Conservation (phyloP, 2,329 filamentous ascomycete genomes). For the Trichoderma sp. region DNA sequence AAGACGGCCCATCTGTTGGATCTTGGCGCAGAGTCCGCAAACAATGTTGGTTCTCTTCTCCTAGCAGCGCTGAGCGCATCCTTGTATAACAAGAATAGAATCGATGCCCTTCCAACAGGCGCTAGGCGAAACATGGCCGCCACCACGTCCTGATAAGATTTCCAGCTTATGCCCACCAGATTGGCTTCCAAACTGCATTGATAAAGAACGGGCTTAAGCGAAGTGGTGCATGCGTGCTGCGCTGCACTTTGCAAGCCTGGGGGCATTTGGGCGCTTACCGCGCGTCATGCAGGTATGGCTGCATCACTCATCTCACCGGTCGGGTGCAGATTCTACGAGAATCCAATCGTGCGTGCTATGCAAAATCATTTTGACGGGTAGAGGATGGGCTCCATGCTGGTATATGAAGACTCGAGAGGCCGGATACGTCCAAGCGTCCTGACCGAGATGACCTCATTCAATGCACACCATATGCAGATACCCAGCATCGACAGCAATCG, state of each 20-base stretch:
- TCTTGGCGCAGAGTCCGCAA: neutral
- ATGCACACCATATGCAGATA: slow-evolving; percentile 14
- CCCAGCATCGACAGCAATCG: slow-evolving; percentile 4
- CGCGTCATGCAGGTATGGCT: slow-evolving; percentile 10
- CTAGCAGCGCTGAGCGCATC: neutral
- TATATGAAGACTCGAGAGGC: neutral
- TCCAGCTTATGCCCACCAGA: neutral
- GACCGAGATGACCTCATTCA: slow-evolving; percentile 14
- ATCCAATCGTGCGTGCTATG: neutral
- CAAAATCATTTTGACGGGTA: neutral
- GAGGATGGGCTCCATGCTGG: neutral
- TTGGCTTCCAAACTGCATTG: neutral
- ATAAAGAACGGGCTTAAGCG: neutral
- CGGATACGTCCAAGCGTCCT: neutral
- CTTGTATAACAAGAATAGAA: neutral
- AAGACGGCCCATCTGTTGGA: neutral
- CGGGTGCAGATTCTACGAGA: neutral
- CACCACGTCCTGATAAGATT: neutral
- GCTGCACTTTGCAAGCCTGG: neutral
- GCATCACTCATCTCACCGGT: slow-evolving; percentile 13
- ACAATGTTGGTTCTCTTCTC: slow-evolving; percentile 2
- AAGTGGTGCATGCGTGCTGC: slow-evolving; percentile 2
- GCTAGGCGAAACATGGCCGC: neutral
- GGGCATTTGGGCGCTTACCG: slow-evolving; percentile 16
- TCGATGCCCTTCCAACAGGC: neutral